Evolutionary conservation across 306 rosid genomes (phyloP), one percentile per base, ranked within the genome.

Genomic region (Ceratonia siliqua): DNA sequence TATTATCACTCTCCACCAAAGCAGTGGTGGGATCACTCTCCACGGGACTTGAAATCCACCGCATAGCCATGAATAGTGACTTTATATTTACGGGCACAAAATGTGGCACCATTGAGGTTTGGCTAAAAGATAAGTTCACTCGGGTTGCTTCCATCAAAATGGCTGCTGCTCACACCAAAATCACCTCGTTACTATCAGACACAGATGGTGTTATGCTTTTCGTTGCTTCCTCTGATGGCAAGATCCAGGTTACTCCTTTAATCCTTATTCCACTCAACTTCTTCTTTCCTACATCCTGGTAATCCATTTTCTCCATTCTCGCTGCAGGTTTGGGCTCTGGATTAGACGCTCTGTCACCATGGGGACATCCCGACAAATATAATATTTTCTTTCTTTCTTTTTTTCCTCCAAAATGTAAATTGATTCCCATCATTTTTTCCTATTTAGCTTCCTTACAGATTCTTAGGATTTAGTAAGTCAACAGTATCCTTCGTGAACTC

Each of bases 191-290:
- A 27, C 76, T 80, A 2, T 77, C 91, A 15, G 94, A 85, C 59
- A 33, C 68, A 50, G 91, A 85, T 57, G 97, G 90, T 11, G 78
- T 77, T 56, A 79, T 88, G 85, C 87, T 94, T 21, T 83, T 87
- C 66, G 94, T 87, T 36, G 98, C 90, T 73, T 89, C 89, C 54
- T 85, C 97, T 8, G 94, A 89, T 49, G 96, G 96, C 62, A 94
- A 86, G 79, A 94, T 94, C 62, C 92, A 94, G 96, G 98, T 91
- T 57, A 58, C 78, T 27, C 62, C 49, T 5, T 7, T 77, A 6
- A 58, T 77, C 75, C 59, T 18, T 8, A 52, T 12, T 57, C 8
- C 33, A 48, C 4, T 21, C 65, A 42, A 42, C 4, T 22, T 9
- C 20, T 33, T 77, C 73, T 79, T 66, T 58, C n/a, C n/a, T n/a